Base-by-base conservation (phyloP, 1,139 yeast species). In the Geotrichum siamense region DNA sequence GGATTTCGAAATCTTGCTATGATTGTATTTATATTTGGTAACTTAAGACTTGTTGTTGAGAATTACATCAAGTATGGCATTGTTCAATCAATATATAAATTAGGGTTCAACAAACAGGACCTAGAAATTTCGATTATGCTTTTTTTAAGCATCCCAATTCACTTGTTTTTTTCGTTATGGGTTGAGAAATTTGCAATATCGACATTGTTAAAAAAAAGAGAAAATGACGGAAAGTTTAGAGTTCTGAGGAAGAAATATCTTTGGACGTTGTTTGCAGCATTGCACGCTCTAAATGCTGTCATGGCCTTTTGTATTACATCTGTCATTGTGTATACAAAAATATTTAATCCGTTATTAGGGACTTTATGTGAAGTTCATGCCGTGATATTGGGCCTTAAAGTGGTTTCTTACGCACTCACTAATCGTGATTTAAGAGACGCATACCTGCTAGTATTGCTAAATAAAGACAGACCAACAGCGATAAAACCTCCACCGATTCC, bases 291-390 rank as follows among this genome's bases (percentile, higher is more conserved):
- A 35, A 62, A 66, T 45, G 59, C 64, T n/a, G 9, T 52, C 3
- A 40, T 56, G 5, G 56, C 62, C 37, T 53, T 70, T 23, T 41
- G 52, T 8, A 50, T 63, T 15, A 61, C 69, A 31, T 58, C 66
- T 16, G 50, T 44, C 37, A 55, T 63, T 13, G 70, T 68, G 12
- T 64, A 65, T 51, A 51, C 50, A 33, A 47, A 47, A 39, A 58
- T 70, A 32, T 57, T 59, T 51, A 68, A 69, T 47, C 74, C 74
- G 10, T 47, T 67, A 26, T 50, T 69, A 27, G 74, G 74, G n/a
- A 68, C 72, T 2, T 48, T 63, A 4, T 61, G 70, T 45, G 70
- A 65, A 48, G 49, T 64, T 28, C 69, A 65, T 50, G 66, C 72
- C 2, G 55, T 70, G 15, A 61, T 69, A 10, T 53, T 68, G 17